Base-by-base conservation (phyloP, 2,329 filamentous ascomycete genomes). In the Colletotrichum karsti region DNA sequence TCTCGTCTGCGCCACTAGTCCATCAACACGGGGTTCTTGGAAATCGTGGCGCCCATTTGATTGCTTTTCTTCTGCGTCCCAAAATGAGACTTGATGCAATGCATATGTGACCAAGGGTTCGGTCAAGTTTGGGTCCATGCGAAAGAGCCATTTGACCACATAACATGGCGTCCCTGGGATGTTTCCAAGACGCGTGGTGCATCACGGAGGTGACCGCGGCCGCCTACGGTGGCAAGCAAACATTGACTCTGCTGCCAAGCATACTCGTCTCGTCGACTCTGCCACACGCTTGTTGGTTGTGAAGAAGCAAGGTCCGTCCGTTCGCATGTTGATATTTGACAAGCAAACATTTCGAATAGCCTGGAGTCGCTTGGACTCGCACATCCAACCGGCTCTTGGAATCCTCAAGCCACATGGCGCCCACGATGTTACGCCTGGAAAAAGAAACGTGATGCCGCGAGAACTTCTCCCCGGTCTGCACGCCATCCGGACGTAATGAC, bases 31-130 rank as follows among this genome's bases (percentile, higher is more conserved):
- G 48, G 50, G 48, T 35, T 53, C 20, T 56, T 53, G 15, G 18
- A 20, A 37, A 22, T 24, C 42, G 63, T 53, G 42, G 51, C 51
- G 51, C 26, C 51, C 37, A 20, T 57, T 63, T 57, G 8, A 33
- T 53, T 67, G 26, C 59, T 39, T 39, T 44, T 35, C n/a, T 35
- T 9, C 18, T 24, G 26, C 12, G 12, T 24, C 44, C n/a, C 15
- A 51, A 44, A 28, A 24, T 57, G 57, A 66, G 57, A 56, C 57
- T 42, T 51, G 57, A 48, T 10, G 56, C 50, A 50, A 48, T 62
- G 50, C 33, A 56, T 22, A 37, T 7, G 28, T n/a, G 37, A n/a
- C 24, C 57, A 44, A n/a, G 26, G 24, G 24, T 50, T 56, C 35
- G 24, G 9, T n/a, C 48, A 33, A 44, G 9, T 44, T 10, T 39